These are phyloP conservation scores for Salix dunnii DNA, from an alignment of 345 rosid genomes.

Conservation along the genomic window DNA sequence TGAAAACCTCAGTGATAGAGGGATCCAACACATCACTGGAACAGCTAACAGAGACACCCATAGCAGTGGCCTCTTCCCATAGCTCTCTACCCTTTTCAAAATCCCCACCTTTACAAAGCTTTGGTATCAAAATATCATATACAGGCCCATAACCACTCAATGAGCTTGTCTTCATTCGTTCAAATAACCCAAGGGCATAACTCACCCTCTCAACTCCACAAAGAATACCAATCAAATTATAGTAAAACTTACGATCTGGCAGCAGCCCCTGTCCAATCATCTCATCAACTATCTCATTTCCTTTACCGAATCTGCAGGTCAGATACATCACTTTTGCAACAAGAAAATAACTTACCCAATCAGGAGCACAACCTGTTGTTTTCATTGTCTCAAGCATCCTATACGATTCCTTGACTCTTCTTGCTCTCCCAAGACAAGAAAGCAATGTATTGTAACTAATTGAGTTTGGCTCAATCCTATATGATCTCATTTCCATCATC, in stretches of 20 bases:
- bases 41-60: conserved; percentile 41
- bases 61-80: conserved; percentile 63
- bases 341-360: conserved; percentile 75
- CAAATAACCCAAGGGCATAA: conserved; percentile 64
- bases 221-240: conserved; percentile 71
- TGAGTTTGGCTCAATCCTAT: conserved; percentile 50
- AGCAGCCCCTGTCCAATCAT: conserved; percentile 58
- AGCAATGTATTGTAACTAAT: conserved; percentile 73
- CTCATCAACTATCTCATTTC: conserved; percentile 66
- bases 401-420: conserved; percentile 76
- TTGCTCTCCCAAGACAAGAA: conserved; percentile 64
- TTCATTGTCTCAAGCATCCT: conserved; percentile 67
- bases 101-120: conserved; percentile 72
- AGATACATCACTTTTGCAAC: conserved; percentile 69
- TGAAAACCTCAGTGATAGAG: conserved; percentile 55
- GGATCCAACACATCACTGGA: conserved; percentile 52
- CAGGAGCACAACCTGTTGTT: conserved; percentile 50
- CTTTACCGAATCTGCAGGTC: conserved; percentile 78
- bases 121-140: conserved; percentile 70
- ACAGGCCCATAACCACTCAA: conserved; percentile 63
- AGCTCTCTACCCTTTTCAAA: conserved; percentile 70
- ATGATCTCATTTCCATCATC: conserved; percentile 80
- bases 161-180: conserved; percentile 57
- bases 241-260: conserved; percentile 62
- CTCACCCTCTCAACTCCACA: conserved; percentile 73